These are phyloP conservation scores for Aspergillus sp. DNA, from an alignment of 2,329 filamentous ascomycete species.

Conservation along the genomic window DNA sequence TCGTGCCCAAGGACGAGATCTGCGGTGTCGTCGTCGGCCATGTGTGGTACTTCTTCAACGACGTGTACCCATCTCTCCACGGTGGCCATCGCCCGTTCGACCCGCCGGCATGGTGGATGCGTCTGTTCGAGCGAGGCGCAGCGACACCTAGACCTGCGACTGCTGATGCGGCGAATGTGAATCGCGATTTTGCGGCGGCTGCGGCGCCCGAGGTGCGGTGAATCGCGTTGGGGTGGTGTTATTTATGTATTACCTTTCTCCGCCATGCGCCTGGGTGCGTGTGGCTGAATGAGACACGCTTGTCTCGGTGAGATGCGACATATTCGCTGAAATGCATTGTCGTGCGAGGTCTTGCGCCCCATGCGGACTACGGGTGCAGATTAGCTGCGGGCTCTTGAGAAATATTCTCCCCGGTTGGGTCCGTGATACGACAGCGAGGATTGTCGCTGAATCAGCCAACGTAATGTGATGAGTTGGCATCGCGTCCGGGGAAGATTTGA, in stretches of 20 bases:
- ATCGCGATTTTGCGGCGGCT: conserved; percentile 33
- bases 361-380: no score
- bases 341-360: no score
- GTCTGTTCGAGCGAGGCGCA: conserved; percentile 64
- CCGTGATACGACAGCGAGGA: no score
- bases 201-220: conserved; percentile 34
- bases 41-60: conserved; percentile 96
- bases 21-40: conserved; percentile 94
- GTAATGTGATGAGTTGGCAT: no score
- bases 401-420: no score
- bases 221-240: conserved; percentile 1
- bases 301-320: no score
- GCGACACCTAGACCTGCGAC: conserved; percentile 13
- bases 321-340: no score
- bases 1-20: conserved; percentile 90
- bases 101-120: conserved; percentile 85
- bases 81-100: conserved; percentile 81
- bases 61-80: conserved; percentile 91
- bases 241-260: neutral
- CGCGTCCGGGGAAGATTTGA: no score
- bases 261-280: no score
- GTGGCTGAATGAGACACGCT: no score
- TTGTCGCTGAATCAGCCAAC: no score
- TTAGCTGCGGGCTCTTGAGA: no score
- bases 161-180: conserved; percentile 28